Evolutionary conservation across 768 basidiomycete species (phyloP).

Genomic region (Boletus subparvulus): DNA sequence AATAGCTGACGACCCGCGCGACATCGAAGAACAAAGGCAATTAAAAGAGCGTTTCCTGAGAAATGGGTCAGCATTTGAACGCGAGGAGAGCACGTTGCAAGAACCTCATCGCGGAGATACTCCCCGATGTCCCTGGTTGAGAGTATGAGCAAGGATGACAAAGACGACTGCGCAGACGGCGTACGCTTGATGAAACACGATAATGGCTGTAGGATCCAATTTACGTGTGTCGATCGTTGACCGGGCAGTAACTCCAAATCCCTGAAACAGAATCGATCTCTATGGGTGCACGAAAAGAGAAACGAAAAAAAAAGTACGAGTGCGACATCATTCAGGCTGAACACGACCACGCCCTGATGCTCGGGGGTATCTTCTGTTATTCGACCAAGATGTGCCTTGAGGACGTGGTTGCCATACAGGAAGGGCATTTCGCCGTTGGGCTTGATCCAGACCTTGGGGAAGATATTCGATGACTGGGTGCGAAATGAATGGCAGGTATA

Average conservation of each 20-base stretch:
- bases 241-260: constrained; percentile 95
- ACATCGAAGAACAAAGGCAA: neutral
- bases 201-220: constrained; percentile 93
- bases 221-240: constrained; percentile 96
- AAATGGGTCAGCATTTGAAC: constrained; percentile 14
- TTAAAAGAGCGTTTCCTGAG: constrained; percentile 78
- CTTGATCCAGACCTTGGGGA: constrained; percentile 91
- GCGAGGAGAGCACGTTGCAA: constrained; percentile 10
- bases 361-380: constrained; percentile 99
- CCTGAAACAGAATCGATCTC: constrained; percentile 46
- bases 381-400: constrained; percentile 97
- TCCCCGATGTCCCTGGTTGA: constrained; percentile 87
- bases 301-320: constrained; percentile 47
- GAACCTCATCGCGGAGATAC: constrained; percentile 94
- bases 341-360: constrained; percentile 97
- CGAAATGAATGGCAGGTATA: constrained; percentile 32
- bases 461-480: neutral
- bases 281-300: neutral
- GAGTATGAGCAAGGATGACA: constrained; percentile 5
- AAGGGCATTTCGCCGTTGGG: constrained; percentile 99
- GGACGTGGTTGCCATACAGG: constrained; percentile 96
- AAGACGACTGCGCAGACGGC: neutral
- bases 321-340: constrained; percentile 93
- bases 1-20: constrained; percentile 7
- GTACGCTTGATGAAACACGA: constrained; percentile 98